Evolutionary conservation across 805 yeast species (phyloP).

Genomic region (Naumovozyma dairenensis): DNA sequence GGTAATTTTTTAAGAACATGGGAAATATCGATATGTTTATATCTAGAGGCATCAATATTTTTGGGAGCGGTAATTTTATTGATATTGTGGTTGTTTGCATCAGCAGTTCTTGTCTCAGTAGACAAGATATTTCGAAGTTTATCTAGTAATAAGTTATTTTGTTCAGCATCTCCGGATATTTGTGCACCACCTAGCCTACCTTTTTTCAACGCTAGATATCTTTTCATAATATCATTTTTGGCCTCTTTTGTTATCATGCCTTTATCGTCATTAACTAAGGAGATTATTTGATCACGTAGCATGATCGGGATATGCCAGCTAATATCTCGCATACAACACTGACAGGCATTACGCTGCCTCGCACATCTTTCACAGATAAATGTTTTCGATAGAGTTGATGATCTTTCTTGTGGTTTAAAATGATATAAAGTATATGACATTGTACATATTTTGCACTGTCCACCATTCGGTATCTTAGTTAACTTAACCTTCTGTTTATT

Average conservation of each 20-base stretch:
- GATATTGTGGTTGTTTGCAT: not conserved
- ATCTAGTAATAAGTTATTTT: constrained; percentile 43
- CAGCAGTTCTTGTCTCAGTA: too few relatives aligned
- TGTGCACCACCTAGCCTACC: constrained; percentile 32
- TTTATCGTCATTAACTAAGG: constrained; percentile 48
- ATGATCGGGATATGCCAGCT: constrained; percentile 72
- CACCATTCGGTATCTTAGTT: constrained; percentile 61
- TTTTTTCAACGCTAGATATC: constrained; percentile 46
- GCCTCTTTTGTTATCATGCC: constrained; percentile 32
- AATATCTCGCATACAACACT: constrained; percentile 75
- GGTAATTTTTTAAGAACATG: constrained; percentile 56
- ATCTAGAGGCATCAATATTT: not conserved
- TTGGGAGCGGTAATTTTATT: not conserved
- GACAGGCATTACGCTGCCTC: constrained; percentile 72
- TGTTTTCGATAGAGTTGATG: constrained; percentile 43
- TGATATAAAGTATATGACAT: constrained; percentile 73
- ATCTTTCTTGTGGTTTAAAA: constrained; percentile 35
- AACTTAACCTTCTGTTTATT: constrained; percentile 34
- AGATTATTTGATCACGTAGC: constrained; percentile 69
- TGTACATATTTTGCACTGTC: constrained; percentile 78
- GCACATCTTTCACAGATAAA: constrained; percentile 75
- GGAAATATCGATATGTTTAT: constrained; percentile 34
- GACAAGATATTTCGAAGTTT: constrained; percentile 26
- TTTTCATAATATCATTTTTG: constrained; percentile 42
- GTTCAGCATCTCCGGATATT: constrained; percentile 26